Conservation (phyloP, 768 basidiomycete genomes). For the Arthromyces matolae region DNA sequence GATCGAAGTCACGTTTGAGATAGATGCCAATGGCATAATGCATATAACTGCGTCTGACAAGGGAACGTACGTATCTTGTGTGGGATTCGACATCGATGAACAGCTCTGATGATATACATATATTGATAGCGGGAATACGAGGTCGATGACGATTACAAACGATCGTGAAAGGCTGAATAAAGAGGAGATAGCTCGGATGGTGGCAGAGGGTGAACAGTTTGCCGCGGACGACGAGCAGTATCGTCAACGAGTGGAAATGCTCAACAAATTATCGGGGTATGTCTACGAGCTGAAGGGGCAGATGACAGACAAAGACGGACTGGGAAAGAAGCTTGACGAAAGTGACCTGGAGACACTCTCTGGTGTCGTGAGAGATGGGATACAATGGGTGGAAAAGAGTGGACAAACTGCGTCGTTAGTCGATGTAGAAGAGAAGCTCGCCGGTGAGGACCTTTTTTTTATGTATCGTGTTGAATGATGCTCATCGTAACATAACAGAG, state of each 20-base stretch:
- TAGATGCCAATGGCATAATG: constrained; percentile 83
- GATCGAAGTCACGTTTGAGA: constrained; percentile 88
- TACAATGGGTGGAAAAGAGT: constrained; percentile 75
- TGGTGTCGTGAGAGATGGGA: constrained; percentile 61
- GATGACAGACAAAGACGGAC: constrained; percentile 65
- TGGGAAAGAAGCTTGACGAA: constrained; percentile 62
- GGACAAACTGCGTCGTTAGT: constrained; percentile 60
- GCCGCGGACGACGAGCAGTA: constrained; percentile 27
- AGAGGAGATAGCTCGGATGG: constrained; percentile 56
- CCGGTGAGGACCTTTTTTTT: constrained; percentile 24
- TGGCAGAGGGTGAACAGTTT: constrained; percentile 47
- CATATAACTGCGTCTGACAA: constrained; percentile 82
- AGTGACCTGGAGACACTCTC: constrained; percentile 60
- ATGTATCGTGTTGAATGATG: background rate
- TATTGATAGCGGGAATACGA: constrained; percentile 64
- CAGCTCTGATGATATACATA: background rate
- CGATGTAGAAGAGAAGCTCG: constrained; percentile 76
- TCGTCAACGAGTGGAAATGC: constrained; percentile 27
- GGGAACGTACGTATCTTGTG: constrained; percentile 70
- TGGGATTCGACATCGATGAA: background rate
- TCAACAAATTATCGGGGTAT: constrained; percentile 56
- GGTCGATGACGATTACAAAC: constrained; percentile 74
- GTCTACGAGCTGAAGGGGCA: constrained; percentile 69
- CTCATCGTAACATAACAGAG: constrained; percentile 16
- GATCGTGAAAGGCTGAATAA: constrained; percentile 59